Percentiles rank a stretch among this genome's conserved stretches.
phyloP scores from a whole-genome alignment of 176 grass and related monocot species.

The Aechmea fasciata region DNA sequence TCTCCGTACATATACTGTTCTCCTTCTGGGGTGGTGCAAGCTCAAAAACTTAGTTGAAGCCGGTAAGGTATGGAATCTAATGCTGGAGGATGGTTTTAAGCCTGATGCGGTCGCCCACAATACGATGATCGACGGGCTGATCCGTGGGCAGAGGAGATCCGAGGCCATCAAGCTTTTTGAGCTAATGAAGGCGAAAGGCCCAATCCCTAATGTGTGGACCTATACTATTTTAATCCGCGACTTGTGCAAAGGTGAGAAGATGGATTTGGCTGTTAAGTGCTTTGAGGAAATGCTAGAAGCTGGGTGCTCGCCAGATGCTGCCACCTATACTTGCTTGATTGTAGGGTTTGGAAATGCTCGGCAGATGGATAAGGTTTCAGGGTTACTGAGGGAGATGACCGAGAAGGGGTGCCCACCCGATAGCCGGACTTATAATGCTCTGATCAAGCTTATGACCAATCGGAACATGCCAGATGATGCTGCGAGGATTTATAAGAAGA shows the following conservation, averaged over 20 bases:
- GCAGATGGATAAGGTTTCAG: constrained; percentile 65
- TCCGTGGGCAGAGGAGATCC: constrained; percentile 52
- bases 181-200: constrained; percentile 87
- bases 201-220: constrained; percentile 60
- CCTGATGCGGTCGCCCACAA: constrained; percentile 68
- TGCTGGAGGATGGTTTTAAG: constrained; percentile 60
- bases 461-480: constrained; percentile 68
- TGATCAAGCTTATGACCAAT: constrained; percentile 83
- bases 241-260: constrained; percentile 72
- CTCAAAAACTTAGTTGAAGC: constrained; percentile 67
- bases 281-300: constrained; percentile 57
- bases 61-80: constrained; percentile 71
- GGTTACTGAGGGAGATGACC: constrained; percentile 52
- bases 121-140: constrained; percentile 74
- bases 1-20: constrained; percentile 50
- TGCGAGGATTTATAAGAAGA: constrained; percentile 59
- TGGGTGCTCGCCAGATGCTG: constrained; percentile 37
- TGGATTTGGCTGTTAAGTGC: constrained; percentile 58
- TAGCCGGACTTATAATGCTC: constrained; percentile 56
- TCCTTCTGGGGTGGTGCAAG: constrained; percentile 72
- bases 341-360: constrained; percentile 71
- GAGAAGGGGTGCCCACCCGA: constrained; percentile 52
- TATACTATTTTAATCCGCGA: constrained; percentile 63
- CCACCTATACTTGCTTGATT: constrained; percentile 74
- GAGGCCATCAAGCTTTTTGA: constrained; percentile 86